Evolutionary conservation across 768 basidiomycete genomes (phyloP), one percentile per base, ranked within the genome.

Genomic region (Termitomyces sp.): DNA sequence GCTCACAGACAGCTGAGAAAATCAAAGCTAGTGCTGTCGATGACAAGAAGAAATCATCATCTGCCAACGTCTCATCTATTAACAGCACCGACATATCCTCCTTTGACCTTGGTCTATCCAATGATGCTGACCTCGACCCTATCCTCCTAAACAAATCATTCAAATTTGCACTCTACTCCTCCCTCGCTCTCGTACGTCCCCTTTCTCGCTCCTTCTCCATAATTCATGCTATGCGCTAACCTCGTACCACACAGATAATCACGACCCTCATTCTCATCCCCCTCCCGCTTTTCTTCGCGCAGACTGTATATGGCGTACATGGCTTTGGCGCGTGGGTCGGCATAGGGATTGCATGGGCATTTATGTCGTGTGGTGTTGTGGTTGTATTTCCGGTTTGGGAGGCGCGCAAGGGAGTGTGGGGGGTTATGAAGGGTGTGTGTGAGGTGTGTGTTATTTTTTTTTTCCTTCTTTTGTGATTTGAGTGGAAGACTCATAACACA

Each of bases 321-420:
- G 90, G 77, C 1, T 49, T 92, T 57, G 81, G 83, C 0, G 87
- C 80, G 0, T 97, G 93, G 93, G 87, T 95, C 4, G 72, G 81
- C 41, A 74, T 95, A 53, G 87, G 90, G 1, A 86, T 97, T 57
- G 73, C 86, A 35, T 97, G 94, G 94, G 77, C 86, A 16, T 94
- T 95, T 72, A 74, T 78, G 50, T 92, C 91, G 1, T 76, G 85
- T 3, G 78, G 86, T 58, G 74, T 82, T 8, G 90, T 93, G 40
- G 91, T 95, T 20, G 24, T 96, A 16, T 94, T 92, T 64, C 94
- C 94, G 22, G 73, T 96, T 4, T 96, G 79, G 73, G 94, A 98
- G 76, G 91, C 88, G 52, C 75, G 91, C 43, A 74, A 59, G 3
- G 91, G 88, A 0, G 65, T 97, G 44, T 38, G 18, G 9, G 71